Conservation (phyloP, 257 asterid species). For the Ilex asprella region DNA sequence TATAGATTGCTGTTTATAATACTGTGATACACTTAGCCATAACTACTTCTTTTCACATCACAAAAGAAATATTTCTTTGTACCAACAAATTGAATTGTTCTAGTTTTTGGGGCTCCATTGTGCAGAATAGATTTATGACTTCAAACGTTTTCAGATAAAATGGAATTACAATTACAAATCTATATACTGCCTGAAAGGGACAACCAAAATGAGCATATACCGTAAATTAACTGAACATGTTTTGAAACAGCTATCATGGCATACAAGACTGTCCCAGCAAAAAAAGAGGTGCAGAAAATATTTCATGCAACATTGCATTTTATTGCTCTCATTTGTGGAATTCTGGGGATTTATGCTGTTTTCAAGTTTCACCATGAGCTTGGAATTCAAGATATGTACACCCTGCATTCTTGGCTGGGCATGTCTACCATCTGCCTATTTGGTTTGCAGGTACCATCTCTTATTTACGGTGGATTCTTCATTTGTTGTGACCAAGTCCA, state of each 20-base stretch:
- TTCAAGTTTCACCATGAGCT: slow-evolving; percentile 44
- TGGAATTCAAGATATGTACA: slow-evolving; percentile 30
- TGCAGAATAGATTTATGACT: too few species aligned
- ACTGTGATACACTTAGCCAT: too few species aligned
- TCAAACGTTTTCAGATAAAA: too few species aligned
- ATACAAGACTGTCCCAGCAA: slow-evolving; percentile 26
- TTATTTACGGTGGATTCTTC: background rate
- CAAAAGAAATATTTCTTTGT: background rate
- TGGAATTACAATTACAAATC: too few species aligned
- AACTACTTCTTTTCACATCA: too few species aligned
- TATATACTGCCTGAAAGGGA: too few species aligned
- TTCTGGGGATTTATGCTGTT: slow-evolving; percentile 49
- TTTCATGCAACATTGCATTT: slow-evolving; percentile 37
- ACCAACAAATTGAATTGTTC: background rate
- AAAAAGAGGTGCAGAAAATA: slow-evolving; percentile 24
- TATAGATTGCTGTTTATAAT: too few species aligned
- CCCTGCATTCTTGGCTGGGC: slow-evolving; percentile 75
- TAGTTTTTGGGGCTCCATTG: background rate
- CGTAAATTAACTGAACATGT: too few species aligned
- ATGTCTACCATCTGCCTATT: slow-evolving; percentile 47
- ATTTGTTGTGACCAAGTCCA: too few species aligned
- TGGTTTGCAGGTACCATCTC: slow-evolving; percentile 33
- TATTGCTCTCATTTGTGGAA: slow-evolving; percentile 36
- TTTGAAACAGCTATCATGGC: slow-evolving; percentile 38
- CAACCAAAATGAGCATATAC: too few species aligned